Percentiles rank a stretch among this genome's conserved stretches.
phyloP scores from a whole-genome alignment of 1,284 basidiomycete genomes.

The Malassezia equina region DNA sequence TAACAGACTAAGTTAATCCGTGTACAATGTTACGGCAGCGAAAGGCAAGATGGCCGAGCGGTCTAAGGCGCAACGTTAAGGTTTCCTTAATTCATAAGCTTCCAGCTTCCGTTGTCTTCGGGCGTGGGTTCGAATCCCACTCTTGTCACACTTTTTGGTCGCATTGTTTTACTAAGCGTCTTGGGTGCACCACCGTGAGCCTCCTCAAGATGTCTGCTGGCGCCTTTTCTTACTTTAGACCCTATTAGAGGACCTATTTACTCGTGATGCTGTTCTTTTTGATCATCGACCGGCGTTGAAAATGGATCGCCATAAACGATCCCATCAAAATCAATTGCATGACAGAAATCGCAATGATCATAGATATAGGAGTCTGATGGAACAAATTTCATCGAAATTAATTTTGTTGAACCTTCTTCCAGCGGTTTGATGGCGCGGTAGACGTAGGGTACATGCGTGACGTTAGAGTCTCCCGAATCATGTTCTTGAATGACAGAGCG shows the following conservation, averaged over 20 bases:
- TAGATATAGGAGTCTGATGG: not conserved
- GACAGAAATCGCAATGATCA: not conserved
- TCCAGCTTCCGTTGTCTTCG: conserved; percentile 22
- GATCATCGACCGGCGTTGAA: not conserved
- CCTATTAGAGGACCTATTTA: not conserved
- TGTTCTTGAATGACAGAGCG: not conserved
- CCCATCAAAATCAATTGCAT: not conserved
- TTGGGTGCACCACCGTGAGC: no score
- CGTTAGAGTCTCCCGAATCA: not conserved
- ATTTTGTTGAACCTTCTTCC: not conserved
- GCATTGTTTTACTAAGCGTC: not conserved
- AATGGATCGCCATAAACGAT: conserved; percentile 5
- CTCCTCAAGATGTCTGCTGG: no score
- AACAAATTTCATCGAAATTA: not conserved
- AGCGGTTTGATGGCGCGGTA: conserved; percentile 15
- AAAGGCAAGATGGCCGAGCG: conserved; percentile 20
- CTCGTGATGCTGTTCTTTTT: not conserved
- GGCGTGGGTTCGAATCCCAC: conserved; percentile 34
- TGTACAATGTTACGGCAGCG: no score
- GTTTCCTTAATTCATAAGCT: conserved; percentile 19
- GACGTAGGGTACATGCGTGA: conserved; percentile 16
- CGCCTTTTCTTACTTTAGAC: no score
- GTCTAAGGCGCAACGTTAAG: conserved; percentile 23
- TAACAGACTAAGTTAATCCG: no score
- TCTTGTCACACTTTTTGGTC: conserved; percentile 26